Conservation (phyloP, 352 stramenopile genomes). For the Globisporangium iwayamae region DNA sequence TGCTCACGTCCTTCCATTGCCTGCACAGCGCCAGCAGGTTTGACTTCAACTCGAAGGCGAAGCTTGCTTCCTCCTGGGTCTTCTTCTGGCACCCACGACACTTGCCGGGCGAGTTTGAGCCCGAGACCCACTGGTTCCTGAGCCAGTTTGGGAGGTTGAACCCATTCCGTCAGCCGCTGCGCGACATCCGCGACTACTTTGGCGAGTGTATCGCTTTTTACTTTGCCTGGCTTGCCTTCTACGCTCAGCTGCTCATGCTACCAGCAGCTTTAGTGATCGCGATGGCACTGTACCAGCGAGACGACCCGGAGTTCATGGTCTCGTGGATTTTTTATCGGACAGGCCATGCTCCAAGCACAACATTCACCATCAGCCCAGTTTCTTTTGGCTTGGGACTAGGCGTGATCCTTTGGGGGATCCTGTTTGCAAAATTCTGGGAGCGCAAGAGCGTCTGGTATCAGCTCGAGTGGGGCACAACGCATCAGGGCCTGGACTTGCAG, state of each 20-base stretch:
- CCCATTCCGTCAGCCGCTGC: conserved; percentile 73
- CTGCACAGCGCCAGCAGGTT: conserved; percentile 62
- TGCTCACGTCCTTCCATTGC: conserved; percentile 32
- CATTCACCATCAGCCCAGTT: conserved; percentile 3
- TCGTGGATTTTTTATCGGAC: conserved; percentile 30
- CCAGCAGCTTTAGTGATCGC: conserved; percentile 36
- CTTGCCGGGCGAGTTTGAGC: conserved; percentile 35
- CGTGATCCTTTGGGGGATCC: conserved; percentile 40
- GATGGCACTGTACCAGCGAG: conserved; percentile 20
- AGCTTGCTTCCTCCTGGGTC: conserved; percentile 45
- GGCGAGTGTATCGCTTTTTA: conserved; percentile 87
- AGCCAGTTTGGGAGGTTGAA: conserved; percentile 33
- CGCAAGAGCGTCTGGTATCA: conserved; percentile 53
- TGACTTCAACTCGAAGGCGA: conserved; percentile 29
- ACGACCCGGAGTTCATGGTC: conserved; percentile 15
- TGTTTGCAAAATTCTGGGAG: conserved; percentile 60
- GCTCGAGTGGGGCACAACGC: conserved; percentile 52
- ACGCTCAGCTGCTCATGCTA: conserved; percentile 63
- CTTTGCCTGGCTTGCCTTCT: conserved; percentile 87
- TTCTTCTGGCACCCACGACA: conserved; percentile 48
- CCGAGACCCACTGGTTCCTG: conserved; percentile 34
- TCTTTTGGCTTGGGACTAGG: conserved; percentile 22
- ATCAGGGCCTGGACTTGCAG: conserved; percentile 12
- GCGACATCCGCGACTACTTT: conserved; percentile 82
- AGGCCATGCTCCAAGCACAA: background rate